Base-by-base conservation (phyloP, 306 rosid species). In the Notholithocarpus densiflorus region DNA sequence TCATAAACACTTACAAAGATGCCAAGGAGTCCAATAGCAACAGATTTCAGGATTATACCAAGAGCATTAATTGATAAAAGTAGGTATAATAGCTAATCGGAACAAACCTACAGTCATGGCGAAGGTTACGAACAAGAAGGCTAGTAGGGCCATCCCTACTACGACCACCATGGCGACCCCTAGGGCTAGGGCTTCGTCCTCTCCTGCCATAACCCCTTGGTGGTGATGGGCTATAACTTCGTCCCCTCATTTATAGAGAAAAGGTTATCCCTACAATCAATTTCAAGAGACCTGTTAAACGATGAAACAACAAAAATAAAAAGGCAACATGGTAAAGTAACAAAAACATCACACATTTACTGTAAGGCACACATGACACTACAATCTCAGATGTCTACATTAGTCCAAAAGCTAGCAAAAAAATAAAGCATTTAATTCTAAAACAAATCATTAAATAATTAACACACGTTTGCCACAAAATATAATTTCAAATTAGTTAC, bases 71-170 rank as follows among this genome's bases (percentile, higher is more conserved):
- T 64, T 64, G 7, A 17, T 31, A 8, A 65, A 56, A 5, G 24
- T 31, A 53, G 26, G 6, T 3, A 56, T 3, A 10, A 76, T 20
- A 20, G 34, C 65, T 13, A 52, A 26, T 6, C 1, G 14, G 68
- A 61, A 79, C 92, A 68, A 54, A 87, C 98, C 98, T 93, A 54
- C 99, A 96, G 59, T 96, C 98, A 74, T 90, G 98, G 77, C 99
- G 93, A 82, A 96, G 99, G 89, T 96, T 96, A 65, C 99, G 99
- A 56, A 96, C 99, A 17, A 96, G 93, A 78, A 96, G 99, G 20
- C 99, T 96, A 21, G 98, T 93, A 13, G 99, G 98, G 24, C 86
- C 94, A 86, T 96, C 99, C 79, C 98, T 83, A 26, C 87, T 75
- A 64, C 95, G 94, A 32, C 91, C 92, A 32, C 89, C 87, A 73